Conservation (phyloP, 169 alveolate genomes). For the Eimeria maxima region DNA sequence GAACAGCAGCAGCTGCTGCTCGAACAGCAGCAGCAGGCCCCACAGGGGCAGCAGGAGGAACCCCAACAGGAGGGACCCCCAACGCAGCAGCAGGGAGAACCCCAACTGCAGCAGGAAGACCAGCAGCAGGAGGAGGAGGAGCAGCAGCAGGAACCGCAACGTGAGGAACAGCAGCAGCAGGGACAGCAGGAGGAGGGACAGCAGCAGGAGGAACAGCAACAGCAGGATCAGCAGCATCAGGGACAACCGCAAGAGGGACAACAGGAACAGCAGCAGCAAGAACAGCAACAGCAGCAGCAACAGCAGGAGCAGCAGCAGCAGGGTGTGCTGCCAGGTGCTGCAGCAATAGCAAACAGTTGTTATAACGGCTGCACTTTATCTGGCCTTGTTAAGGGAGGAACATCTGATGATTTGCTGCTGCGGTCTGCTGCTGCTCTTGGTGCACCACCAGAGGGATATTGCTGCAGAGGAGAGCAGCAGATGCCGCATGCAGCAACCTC, state of each 20-base stretch:
- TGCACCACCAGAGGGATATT: no score
- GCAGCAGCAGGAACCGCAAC: neutral
- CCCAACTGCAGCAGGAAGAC: no score
- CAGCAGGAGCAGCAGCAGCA: neutral
- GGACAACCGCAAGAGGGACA: no score
- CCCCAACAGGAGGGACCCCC: no score
- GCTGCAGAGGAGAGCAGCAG: conserved; percentile 28
- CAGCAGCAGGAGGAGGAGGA: conserved; percentile 1
- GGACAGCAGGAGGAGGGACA: no score
- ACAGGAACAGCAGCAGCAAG: neutral
- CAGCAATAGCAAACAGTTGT: conserved; percentile 56
- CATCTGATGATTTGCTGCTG: neutral
- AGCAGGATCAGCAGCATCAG: neutral
- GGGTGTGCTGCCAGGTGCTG: neutral
- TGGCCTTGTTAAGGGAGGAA: neutral
- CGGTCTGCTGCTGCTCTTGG: conserved; percentile 1
- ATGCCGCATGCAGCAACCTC: neutral
- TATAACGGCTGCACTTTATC: neutral
- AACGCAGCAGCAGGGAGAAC: no score
- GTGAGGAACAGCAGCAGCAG: no score
- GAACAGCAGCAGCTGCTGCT: no score
- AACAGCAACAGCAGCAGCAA: no score
- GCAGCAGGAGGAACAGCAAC: conserved; percentile 37
- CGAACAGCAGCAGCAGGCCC: no score
- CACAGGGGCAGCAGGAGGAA: no score